A percentile compares a stretch with the other conserved stretches of the same genome.
Conservation (phyloP, 2,329 filamentous ascomycete species). For the Colletotrichum lupini region DNA sequence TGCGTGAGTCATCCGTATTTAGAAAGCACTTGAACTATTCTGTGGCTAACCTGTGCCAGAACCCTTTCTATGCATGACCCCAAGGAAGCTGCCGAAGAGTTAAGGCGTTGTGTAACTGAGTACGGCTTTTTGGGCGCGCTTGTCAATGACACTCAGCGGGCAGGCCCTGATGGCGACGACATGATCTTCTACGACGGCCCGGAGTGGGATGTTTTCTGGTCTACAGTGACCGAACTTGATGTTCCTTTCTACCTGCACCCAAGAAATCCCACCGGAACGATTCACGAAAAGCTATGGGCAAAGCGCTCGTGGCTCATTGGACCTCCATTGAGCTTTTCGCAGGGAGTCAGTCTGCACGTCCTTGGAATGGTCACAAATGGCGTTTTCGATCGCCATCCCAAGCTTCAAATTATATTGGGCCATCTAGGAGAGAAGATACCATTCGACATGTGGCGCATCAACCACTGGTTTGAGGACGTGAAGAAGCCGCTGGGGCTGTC, state of each 20-base stretch:
- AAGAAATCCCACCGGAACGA: constrained; percentile 64
- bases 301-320: constrained; percentile 70
- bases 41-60: neutral
- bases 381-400: constrained; percentile 59
- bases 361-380: constrained; percentile 63
- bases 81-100: constrained; percentile 47
- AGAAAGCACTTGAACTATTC: neutral
- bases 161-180: constrained; percentile 64
- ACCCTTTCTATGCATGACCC: neutral
- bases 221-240: constrained; percentile 65
- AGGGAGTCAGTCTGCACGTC: constrained; percentile 67
- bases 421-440: constrained; percentile 61
- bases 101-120: constrained; percentile 63
- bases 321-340: constrained; percentile 67
- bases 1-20: constrained; percentile 45
- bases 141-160: constrained; percentile 70
- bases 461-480: constrained; percentile 66
- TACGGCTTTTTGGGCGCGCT: constrained; percentile 72
- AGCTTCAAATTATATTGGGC: constrained; percentile 57
- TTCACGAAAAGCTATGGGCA: constrained; percentile 68
- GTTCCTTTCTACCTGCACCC: constrained; percentile 75
- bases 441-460: constrained; percentile 61
- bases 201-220: constrained; percentile 72
- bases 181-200: constrained; percentile 73
- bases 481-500: constrained; percentile 60